Conservation (phyloP, 2,329 filamentous ascomycete genomes). For the Exophiala lecanii-corni region DNA sequence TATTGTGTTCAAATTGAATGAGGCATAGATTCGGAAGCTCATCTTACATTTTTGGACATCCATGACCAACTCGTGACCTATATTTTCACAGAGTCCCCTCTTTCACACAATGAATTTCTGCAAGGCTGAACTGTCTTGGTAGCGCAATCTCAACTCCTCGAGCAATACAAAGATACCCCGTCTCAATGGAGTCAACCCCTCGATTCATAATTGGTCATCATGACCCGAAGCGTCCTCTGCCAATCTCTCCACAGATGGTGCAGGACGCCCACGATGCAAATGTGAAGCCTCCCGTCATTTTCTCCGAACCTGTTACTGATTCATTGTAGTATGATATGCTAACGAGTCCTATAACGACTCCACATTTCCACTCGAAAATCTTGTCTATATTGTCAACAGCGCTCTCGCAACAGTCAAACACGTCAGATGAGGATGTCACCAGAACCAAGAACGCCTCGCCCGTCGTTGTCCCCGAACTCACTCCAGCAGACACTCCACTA, state of each 20-base stretch:
- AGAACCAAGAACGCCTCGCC: slow-evolving; percentile 39
- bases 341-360: slow-evolving; percentile 58
- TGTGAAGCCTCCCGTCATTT: slow-evolving; percentile 34
- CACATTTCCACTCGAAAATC: slow-evolving; percentile 56
- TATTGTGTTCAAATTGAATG: too few relatives aligned
- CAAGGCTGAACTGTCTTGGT: too few relatives aligned
- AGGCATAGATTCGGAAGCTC: too few relatives aligned
- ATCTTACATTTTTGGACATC: too few relatives aligned
- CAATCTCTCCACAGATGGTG: slow-evolving; percentile 48
- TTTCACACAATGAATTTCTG: too few relatives aligned
- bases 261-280: slow-evolving; percentile 54
- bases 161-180: too few relatives aligned
- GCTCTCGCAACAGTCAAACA: slow-evolving; percentile 39
- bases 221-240: slow-evolving; percentile 49
- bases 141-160: too few relatives aligned
- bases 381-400: slow-evolving; percentile 50
- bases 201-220: slow-evolving; percentile 60
- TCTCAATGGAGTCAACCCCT: slow-evolving; percentile 37
- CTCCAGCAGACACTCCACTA: slow-evolving; percentile 54
- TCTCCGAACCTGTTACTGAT: slow-evolving; percentile 14
- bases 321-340: slow-evolving; percentile 59
- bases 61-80: too few relatives aligned
- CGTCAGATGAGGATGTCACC: slow-evolving; percentile 35
- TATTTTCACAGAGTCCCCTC: too few relatives aligned
- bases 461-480: slow-evolving; percentile 38